These are phyloP conservation scores for Hypoxylon sp. DNA, from an alignment of 2,329 filamentous ascomycete genomes.

Conservation along the genomic window DNA sequence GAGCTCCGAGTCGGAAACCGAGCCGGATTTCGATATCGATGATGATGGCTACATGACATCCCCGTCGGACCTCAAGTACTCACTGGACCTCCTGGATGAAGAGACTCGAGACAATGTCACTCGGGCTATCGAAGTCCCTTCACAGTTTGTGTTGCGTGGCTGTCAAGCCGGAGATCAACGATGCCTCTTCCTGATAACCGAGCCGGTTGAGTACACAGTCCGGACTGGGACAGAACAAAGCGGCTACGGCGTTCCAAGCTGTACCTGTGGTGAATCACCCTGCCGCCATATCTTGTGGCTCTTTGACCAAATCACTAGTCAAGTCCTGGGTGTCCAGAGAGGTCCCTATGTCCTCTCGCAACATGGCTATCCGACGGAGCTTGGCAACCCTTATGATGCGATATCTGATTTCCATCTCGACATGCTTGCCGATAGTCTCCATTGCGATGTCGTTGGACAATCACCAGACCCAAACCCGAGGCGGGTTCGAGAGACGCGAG, in stretches of 20 bases:
- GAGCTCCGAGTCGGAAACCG: constrained; percentile 54
- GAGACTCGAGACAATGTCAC: constrained; percentile 59
- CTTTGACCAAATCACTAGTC: constrained; percentile 66
- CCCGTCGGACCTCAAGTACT: constrained; percentile 56
- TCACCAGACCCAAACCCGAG: constrained; percentile 52
- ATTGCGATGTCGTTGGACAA: constrained; percentile 61
- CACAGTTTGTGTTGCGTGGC: constrained; percentile 65
- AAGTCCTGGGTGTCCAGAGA: constrained; percentile 61
- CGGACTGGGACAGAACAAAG: constrained; percentile 62
- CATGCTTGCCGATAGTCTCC: constrained; percentile 67
- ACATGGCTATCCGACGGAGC: constrained; percentile 62
- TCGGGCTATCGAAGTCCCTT: constrained; percentile 64
- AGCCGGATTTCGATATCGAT: constrained; percentile 56
- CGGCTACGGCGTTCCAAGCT: constrained; percentile 60
- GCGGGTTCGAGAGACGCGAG: constrained; percentile 65
- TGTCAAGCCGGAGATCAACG: constrained; percentile 65
- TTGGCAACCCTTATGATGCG: constrained; percentile 64
- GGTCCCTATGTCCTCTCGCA: constrained; percentile 61
- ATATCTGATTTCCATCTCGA: constrained; percentile 68
- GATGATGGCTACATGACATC: constrained; percentile 54
- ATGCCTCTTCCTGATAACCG: constrained; percentile 70
- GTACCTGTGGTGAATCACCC: constrained; percentile 62
- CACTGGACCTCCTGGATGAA: constrained; percentile 53
- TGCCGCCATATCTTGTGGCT: constrained; percentile 70
- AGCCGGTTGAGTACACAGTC: constrained; percentile 67